Evolutionary conservation across 2,329 filamentous ascomycete species (phyloP).

Genomic region (Pseudogymnoascus pannorum): DNA sequence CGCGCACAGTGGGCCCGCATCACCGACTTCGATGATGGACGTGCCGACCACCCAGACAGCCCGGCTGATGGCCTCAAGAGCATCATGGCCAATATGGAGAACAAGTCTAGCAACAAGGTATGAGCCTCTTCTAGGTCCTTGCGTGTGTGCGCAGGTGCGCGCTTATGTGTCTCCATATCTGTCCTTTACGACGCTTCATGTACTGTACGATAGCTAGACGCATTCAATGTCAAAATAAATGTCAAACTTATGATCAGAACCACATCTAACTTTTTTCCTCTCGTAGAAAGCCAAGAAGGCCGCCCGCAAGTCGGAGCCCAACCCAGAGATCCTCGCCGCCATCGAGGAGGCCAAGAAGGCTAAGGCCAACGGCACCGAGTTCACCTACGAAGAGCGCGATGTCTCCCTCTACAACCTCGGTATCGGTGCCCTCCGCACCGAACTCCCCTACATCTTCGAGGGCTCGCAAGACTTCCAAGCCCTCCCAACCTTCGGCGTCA

Average conservation of each 20-base stretch:
- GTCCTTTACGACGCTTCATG: slow-evolving; percentile 4
- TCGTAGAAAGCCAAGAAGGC: slow-evolving; percentile 23
- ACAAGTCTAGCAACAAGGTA: slow-evolving; percentile 58
- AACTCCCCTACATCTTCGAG: slow-evolving; percentile 85
- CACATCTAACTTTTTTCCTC: slow-evolving; percentile 10
- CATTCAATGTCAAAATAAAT: slow-evolving; percentile 7
- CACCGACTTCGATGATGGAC: slow-evolving; percentile 77
- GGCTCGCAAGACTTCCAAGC: slow-evolving; percentile 87
- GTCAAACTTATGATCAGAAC: slow-evolving; percentile 5
- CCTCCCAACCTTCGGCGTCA: slow-evolving; percentile 89
- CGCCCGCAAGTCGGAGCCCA: slow-evolving; percentile 19
- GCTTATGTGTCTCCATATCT: background rate
- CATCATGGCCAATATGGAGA: slow-evolving; percentile 76
- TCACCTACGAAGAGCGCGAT: slow-evolving; percentile 78
- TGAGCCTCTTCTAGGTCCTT: slow-evolving; percentile 32
- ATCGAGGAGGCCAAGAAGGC: slow-evolving; percentile 71
- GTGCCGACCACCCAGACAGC: slow-evolving; percentile 79
- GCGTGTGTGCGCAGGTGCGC: background rate
- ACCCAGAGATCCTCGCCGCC: slow-evolving; percentile 61
- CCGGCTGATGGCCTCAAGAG: slow-evolving; percentile 70
- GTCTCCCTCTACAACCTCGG: slow-evolving; percentile 94
- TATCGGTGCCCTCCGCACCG: slow-evolving; percentile 81
- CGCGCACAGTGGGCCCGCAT: slow-evolving; percentile 69
- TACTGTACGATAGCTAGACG: slow-evolving; percentile 8
- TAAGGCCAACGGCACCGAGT: slow-evolving; percentile 66